phyloP scores from a whole-genome alignment of 1,139 yeast genomes.

The Hansenula sp. region DNA sequence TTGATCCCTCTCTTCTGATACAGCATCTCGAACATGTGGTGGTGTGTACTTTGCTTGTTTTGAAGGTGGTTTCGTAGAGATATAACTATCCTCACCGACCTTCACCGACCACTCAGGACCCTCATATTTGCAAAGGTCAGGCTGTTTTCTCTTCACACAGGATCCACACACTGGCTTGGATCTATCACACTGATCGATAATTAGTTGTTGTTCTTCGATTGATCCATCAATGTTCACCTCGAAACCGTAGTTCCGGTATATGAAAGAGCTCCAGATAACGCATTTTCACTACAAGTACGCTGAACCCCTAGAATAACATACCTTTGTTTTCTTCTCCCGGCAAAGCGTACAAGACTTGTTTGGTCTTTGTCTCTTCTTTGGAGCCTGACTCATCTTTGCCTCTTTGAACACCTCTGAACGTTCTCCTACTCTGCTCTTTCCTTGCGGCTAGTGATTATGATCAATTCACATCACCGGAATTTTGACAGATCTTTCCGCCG shows the following conservation, averaged over 20 bases:
- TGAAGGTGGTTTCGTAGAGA: neutral
- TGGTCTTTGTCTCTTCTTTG: neutral
- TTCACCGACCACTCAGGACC: neutral
- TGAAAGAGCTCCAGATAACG: too few relatives aligned
- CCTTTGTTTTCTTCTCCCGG: slow-evolving; percentile 1
- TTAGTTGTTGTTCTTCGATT: too few relatives aligned
- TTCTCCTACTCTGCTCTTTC: too few relatives aligned
- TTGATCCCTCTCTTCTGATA: too few relatives aligned
- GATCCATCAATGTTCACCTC: too few relatives aligned
- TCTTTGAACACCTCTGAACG: too few relatives aligned
- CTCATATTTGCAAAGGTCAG: neutral
- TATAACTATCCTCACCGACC: neutral
- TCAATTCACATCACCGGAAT: too few relatives aligned
- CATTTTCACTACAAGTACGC: too few relatives aligned
- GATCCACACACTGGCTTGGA: neutral
- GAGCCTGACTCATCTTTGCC: neutral
- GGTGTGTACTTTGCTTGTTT: neutral
- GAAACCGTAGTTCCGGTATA: too few relatives aligned
- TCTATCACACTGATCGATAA: neutral
- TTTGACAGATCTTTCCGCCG: too few relatives aligned
- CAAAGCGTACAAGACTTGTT: neutral
- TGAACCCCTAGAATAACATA: neutral
- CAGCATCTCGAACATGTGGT: too few relatives aligned
- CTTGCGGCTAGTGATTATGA: too few relatives aligned
- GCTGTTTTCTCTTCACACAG: neutral